A percentile compares a stretch with the other conserved stretches of the same genome.
Conservation (phyloP, 1,284 basidiomycete species). For the Microbotryomycetes sp. region DNA sequence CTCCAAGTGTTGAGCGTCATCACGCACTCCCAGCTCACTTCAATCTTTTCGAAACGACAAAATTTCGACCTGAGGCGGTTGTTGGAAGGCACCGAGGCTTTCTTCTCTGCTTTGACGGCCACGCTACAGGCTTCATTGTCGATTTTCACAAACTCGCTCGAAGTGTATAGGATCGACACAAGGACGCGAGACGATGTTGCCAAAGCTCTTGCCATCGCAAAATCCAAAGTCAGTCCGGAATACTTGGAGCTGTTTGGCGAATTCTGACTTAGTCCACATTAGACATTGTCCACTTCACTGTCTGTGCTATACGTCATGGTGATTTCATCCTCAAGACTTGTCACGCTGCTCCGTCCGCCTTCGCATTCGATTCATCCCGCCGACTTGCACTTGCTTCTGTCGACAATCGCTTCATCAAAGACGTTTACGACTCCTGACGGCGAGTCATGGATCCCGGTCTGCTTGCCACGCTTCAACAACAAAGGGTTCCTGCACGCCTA, state of each 20-base stretch:
- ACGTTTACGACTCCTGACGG: slow-evolving; percentile 60
- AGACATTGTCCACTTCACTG: not conserved
- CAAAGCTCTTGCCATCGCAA: slow-evolving; percentile 67
- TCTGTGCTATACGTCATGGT: slow-evolving; percentile 70
- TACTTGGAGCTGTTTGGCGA: too few species aligned
- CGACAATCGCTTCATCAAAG: slow-evolving; percentile 47
- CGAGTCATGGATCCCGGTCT: slow-evolving; percentile 89
- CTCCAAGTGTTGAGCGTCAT: slow-evolving; percentile 86
- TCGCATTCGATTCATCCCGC: slow-evolving; percentile 93
- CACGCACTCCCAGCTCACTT: slow-evolving; percentile 69
- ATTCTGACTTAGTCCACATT: not conserved
- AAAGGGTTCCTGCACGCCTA: slow-evolving; percentile 89
- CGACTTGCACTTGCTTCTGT: slow-evolving; percentile 42
- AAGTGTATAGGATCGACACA: slow-evolving; percentile 25
- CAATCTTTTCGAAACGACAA: slow-evolving; percentile 76
- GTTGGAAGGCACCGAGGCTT: slow-evolving; percentile 77
- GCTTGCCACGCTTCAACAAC: slow-evolving; percentile 89
- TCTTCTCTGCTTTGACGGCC: slow-evolving; percentile 61
- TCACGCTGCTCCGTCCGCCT: slow-evolving; percentile 80
- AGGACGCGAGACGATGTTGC: slow-evolving; percentile 53
- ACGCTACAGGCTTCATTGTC: slow-evolving; percentile 56
- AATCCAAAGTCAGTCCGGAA: slow-evolving; percentile 58
- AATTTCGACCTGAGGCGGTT: slow-evolving; percentile 86
- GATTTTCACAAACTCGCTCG: slow-evolving; percentile 20
- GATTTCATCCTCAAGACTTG: slow-evolving; percentile 65